A percentile compares a stretch with the other conserved stretches of the same genome.
Conservation (phyloP, 2,329 filamentous ascomycete genomes). For the Hortaea werneckii region DNA sequence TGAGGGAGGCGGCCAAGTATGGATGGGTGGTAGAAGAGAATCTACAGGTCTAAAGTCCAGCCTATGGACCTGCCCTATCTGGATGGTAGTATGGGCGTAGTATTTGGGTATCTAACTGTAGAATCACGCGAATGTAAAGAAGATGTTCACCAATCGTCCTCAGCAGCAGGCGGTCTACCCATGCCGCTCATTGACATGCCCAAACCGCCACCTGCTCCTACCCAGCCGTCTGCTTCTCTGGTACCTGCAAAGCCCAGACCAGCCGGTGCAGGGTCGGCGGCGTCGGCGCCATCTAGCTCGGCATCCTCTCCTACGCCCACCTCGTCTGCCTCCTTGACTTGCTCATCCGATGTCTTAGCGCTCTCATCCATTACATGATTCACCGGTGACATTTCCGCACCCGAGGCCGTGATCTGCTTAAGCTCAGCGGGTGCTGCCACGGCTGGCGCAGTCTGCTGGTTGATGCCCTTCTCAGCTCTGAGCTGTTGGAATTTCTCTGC, state of each 20-base stretch:
- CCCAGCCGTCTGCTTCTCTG: neutral
- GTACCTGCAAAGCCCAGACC: neutral
- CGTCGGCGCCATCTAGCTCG: neutral
- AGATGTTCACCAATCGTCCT: neutral
- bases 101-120: too few relatives aligned
- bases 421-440: neutral
- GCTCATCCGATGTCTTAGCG: neutral
- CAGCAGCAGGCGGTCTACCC: neutral
- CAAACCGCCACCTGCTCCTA: neutral
- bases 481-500: slow-evolving; percentile 59
- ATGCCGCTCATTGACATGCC: neutral
- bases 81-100: too few relatives aligned
- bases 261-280: neutral
- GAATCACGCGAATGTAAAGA: neutral
- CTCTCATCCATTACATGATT: too few relatives aligned
- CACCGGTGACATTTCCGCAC: too few relatives aligned
- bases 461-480: slow-evolving; percentile 38
- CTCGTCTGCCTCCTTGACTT: neutral
- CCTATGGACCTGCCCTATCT: too few relatives aligned
- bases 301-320: neutral
- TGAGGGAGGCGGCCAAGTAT: slow-evolving; percentile 11
- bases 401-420: neutral
- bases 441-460: neutral
- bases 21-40: slow-evolving; percentile 10
- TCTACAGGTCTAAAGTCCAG: neutral